These are phyloP conservation scores for Diaporthe eres DNA, from an alignment of 2,329 filamentous ascomycete genomes.

Conservation along the genomic window DNA sequence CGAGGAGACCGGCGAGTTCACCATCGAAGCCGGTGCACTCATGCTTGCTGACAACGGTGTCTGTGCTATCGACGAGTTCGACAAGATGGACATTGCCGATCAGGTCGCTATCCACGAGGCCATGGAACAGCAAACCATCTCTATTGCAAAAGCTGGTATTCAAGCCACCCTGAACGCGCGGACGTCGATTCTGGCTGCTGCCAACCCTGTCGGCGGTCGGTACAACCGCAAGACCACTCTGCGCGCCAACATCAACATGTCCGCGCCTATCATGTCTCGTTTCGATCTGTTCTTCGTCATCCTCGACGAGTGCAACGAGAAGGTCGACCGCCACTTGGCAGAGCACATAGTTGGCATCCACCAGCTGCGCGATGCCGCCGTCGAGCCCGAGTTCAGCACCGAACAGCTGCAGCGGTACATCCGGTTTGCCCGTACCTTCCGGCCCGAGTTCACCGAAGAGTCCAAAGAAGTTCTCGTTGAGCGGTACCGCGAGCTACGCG, in stretches of 20 bases:
- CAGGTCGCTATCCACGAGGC: slow-evolving; percentile 99
- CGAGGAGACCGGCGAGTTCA: slow-evolving; percentile 98
- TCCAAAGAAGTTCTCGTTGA: slow-evolving; percentile 88
- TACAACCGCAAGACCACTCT: slow-evolving; percentile 97
- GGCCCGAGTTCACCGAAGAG: slow-evolving; percentile 90
- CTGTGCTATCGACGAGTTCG: slow-evolving; percentile 98
- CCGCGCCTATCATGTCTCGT: slow-evolving; percentile 98
- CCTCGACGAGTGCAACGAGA: slow-evolving; percentile 95
- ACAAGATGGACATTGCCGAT: slow-evolving; percentile 99
- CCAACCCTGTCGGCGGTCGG: slow-evolving; percentile 95
- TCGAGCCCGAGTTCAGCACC: slow-evolving; percentile 94
- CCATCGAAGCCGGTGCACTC: slow-evolving; percentile 96
- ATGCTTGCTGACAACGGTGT: slow-evolving; percentile 98
- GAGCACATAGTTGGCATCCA: slow-evolving; percentile 96
- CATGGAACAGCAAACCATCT: slow-evolving; percentile 99
- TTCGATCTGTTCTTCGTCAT: slow-evolving; percentile 99
- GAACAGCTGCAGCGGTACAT: slow-evolving; percentile 98
- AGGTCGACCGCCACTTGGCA: slow-evolving; percentile 89
- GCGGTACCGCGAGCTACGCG: slow-evolving; percentile 94
- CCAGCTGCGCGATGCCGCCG: slow-evolving; percentile 90
- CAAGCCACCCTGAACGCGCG: slow-evolving; percentile 97
- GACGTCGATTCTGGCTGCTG: slow-evolving; percentile 94
- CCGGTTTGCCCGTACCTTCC: slow-evolving; percentile 94
- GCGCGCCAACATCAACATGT: slow-evolving; percentile 97
- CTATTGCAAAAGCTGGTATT: slow-evolving; percentile 97